These are phyloP conservation scores for Chernovozyma sophiae-reginae DNA, from an alignment of 1,139 yeast genomes.

Conservation along the genomic window DNA sequence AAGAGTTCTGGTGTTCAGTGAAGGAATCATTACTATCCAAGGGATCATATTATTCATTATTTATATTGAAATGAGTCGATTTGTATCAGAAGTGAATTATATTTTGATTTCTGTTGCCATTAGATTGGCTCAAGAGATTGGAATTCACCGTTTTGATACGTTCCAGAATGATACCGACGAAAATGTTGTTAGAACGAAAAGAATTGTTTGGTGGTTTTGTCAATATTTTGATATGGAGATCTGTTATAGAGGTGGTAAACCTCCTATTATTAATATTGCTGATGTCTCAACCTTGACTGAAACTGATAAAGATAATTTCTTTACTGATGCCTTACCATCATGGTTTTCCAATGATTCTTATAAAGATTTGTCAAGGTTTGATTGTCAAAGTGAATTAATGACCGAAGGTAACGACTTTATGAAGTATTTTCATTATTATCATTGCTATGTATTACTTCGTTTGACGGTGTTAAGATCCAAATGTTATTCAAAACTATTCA, in stretches of 20 bases:
- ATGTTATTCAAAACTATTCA: conserved; percentile 26
- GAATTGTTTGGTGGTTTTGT: conserved; percentile 20
- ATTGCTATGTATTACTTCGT: conserved; percentile 14
- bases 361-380: background rate
- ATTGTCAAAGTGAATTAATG: background rate
- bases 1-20: conserved; percentile 18
- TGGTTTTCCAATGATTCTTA: background rate
- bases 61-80: conserved; percentile 19
- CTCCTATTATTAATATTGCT: conserved; percentile 16
- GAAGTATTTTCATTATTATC: conserved; percentile 2
- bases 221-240: conserved; percentile 20
- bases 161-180: conserved; percentile 11
- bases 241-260: conserved; percentile 20
- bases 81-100: conserved; percentile 17
- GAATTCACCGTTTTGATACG: conserved; percentile 19
- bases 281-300: conserved; percentile 24
- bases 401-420: background rate
- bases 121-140: conserved; percentile 21
- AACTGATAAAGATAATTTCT: conserved; percentile 2
- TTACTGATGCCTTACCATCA: background rate
- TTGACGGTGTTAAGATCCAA: conserved; percentile 26
- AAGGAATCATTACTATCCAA: conserved; percentile 21
- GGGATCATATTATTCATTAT: conserved; percentile 19
- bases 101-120: conserved; percentile 18
- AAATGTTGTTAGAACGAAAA: conserved; percentile 10